Base-by-base conservation (phyloP, 2,329 filamentous ascomycete genomes). In the Xylariaceae sp. region DNA sequence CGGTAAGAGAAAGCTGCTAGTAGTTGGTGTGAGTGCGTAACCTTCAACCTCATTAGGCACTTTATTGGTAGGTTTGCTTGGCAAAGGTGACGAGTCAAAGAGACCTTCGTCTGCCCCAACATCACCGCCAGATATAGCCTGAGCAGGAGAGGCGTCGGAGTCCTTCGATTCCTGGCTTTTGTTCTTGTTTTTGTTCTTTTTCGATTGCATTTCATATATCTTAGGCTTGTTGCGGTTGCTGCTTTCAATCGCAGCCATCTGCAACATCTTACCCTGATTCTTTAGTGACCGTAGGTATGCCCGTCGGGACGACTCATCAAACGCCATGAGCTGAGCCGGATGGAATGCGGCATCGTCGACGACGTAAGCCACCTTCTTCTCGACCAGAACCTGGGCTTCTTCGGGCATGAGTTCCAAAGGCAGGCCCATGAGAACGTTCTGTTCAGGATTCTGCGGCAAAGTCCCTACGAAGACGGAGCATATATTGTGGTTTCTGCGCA, bases 381-480 rank as follows among this genome's bases (percentile, higher is more conserved):
- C 87, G 60, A 96, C 86, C 34, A 99, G 81, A 56, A 94, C 76
- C 64, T 86, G 83, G 3, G 88, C 92, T 77, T 99, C 94, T 76
- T 97, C 94, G 1, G 90, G 88, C 78, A 94, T 90, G 50, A 99
- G 80, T 77, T 97, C 89, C 30, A 97, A 77, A 2, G 94, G 94
- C 53, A 97, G 77, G 51, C 92, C 90, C 60, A 93, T 83, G 72
- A 97, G 97, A 59, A 96, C 83, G 76, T 96, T 97, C 75, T 99
- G 94, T 67, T 95, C 93, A 4, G 92, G 92, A 59, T 91, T 88
- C 75, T 97, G 92, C 1, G 94, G 93, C 35, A 96, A 85, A 6
- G 90, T 92, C 59, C 94, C 94, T 61, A 90, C 87, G 57, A 96
- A 81, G 37, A 94, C 88, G 64, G 92, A 92, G 70, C 89, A 92